These are phyloP conservation scores for Hebeloma cylindrosporum DNA, from an alignment of 768 basidiomycete genomes.

Conservation along the genomic window DNA sequence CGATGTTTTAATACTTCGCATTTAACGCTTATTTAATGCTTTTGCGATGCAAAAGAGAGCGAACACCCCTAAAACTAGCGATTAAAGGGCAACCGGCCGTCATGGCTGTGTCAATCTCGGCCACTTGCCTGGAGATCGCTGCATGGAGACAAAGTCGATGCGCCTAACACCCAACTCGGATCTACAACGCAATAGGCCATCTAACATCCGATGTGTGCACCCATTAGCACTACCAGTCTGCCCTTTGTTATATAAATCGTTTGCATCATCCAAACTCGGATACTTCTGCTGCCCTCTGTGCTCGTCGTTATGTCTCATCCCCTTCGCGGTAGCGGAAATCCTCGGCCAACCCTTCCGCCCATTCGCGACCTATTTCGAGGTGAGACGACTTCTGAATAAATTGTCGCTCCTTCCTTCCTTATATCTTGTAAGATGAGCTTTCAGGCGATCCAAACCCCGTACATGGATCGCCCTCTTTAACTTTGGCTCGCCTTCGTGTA, in stretches of 20 bases:
- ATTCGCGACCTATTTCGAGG: slow-evolving; percentile 72
- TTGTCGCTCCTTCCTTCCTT: slow-evolving; percentile 1
- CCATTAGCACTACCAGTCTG: neutral
- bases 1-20: slow-evolving; percentile 1
- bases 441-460: slow-evolving; percentile 38
- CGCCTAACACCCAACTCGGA: slow-evolving; percentile 20
- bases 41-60: slow-evolving; percentile 7
- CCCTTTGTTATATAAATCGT: slow-evolving; percentile 19
- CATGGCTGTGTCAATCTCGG: slow-evolving; percentile 9
- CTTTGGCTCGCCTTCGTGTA: slow-evolving; percentile 45
- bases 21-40: slow-evolving; percentile 3
- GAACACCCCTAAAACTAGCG: neutral
- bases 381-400: slow-evolving; percentile 20
- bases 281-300: slow-evolving; percentile 4
- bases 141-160: slow-evolving; percentile 19
- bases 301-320: slow-evolving; percentile 26
- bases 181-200: slow-evolving; percentile 14
- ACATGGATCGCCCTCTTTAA: slow-evolving; percentile 36
- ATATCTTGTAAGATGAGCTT: slow-evolving; percentile 43
- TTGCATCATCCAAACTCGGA: slow-evolving; percentile 9
- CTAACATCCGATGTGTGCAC: no score
- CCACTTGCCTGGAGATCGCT: slow-evolving; percentile 6
- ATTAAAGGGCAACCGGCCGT: neutral
- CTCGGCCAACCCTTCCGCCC: slow-evolving; percentile 65
- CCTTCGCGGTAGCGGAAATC: slow-evolving; percentile 26